Evolutionary conservation across 331 rosid species (phyloP).

Genomic region (Telfairia occidentalis): DNA sequence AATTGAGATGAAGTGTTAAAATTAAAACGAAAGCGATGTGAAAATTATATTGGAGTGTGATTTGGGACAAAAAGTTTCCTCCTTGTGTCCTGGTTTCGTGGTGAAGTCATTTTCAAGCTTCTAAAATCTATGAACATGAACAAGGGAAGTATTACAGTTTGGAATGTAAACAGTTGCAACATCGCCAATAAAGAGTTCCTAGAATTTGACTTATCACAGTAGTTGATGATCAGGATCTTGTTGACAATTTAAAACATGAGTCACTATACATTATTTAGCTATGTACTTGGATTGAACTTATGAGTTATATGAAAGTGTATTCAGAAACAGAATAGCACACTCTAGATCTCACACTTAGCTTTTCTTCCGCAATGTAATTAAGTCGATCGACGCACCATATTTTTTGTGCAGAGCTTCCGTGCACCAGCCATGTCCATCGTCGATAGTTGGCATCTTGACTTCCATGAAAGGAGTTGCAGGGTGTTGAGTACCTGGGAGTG

Average conservation of each 20-base stretch:
- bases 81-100: not conserved
- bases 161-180: not conserved
- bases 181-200: not conserved
- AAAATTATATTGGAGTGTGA: not conserved
- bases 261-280: not conserved
- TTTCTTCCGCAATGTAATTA: conserved; percentile 40
- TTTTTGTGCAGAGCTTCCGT: conserved; percentile 46
- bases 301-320: not conserved
- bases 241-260: not conserved
- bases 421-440: conserved; percentile 75
- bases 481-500: conserved; percentile 38
- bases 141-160: not conserved
- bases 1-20: too few species aligned
- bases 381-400: conserved; percentile 48
- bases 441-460: conserved; percentile 71
- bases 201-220: not conserved
- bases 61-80: not conserved
- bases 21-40: not conserved
- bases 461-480: conserved; percentile 50
- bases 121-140: not conserved
- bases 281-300: not conserved
- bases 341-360: conserved; percentile 6
- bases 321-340: not conserved
- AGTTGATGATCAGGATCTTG: not conserved
- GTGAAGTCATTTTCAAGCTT: not conserved